Base-by-base conservation (phyloP, 2,329 filamentous ascomycete species). In the Septoria petroselini region DNA sequence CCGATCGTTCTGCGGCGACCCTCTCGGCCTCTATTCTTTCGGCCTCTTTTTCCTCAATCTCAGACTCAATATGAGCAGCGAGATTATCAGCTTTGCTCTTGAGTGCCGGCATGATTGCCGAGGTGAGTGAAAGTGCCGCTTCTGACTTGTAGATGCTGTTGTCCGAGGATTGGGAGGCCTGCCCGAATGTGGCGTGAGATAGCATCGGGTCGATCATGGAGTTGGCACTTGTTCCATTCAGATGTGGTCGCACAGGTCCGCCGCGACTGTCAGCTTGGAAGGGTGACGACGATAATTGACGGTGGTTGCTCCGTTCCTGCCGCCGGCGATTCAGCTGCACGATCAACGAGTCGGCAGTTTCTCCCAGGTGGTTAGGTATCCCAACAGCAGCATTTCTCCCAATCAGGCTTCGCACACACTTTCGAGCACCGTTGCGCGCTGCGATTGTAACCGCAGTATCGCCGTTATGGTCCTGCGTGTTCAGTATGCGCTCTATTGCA, bases 391-490 rank as follows among this genome's bases (percentile, higher is more conserved):
- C 91, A 53, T 91, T 89, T 42, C 91, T 85, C 27, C 67, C 91
- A 69, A 74, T 89, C 70, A 74, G 84, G 76, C 71, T 73, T 41
- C 78, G 75, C n/a, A 82, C 80, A 44, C 82, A 76, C 54, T 93
- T 86, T 48, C 95, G 85, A 58, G 91, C 94, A 61, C 81, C 81
- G 53, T 97, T 95, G 37, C 90, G 84, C 14, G 91, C 89, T 48
- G 90, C 88, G 50, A 88, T 85, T 63, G 90, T 84, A 7, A 91
- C 89, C 0, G 93, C 91, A 0, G 93, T 97, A 67, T 98, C 94
- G 33, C 91, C 91, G 33, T 90, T 84, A 21, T 84, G 76, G 67
- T 98, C 91, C 64, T 90, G 87, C 7, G 83, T 79, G 61, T 95
- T 89, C 8, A 98, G 74, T 8, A 97, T 72, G 40, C 82, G 76